Base-by-base conservation (phyloP, 306 rosid species). In the Abrus precatorius region DNA sequence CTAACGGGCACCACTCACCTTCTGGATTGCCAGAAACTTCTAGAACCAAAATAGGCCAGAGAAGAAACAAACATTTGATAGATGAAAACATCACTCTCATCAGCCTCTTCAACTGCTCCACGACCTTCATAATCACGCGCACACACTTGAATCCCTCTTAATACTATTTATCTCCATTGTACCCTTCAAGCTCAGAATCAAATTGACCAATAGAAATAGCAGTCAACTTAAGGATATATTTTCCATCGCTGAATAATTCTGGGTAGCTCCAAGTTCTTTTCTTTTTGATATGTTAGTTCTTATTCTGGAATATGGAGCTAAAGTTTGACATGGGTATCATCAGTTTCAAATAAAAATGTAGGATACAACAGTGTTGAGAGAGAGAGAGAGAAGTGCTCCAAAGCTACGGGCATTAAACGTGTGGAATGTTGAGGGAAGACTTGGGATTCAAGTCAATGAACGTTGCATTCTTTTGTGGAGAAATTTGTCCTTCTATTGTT, bases 1-100 rank as follows among this genome's bases (percentile, higher is more conserved):
- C 4, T 36, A 36, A 36, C 40, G 4, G 48, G 33, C 13, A 68
- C 8, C 34, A 78, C 73, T 3, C 54, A 84, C 87, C 84, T 79
- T 84, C 87, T 8, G 55, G 3, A 50, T 79, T 79, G 12, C 74
- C 84, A 14, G 78, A 79, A 50, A 75, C 87, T 77, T 32, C 41
- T 2, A 84, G 74, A 68, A 49, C 81, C 64, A 72, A 68, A 72
- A 60, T 11, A 34, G 61, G 38, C 30, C 34, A 84, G 38, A 79
- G 49, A 57, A 74, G 57, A 68, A 32, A 66, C 36, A 33, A 66
- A 52, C 52, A 12, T 74, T 6, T 66, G 55, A 67, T 48, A 57
- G 62, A 69, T 60, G 85, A 78, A 70, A 11, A 80, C 86, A 53
- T 43, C 84, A 59, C 74, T 55, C 73, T 72, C 69, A 32, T 13